Percentiles rank a stretch among this genome's conserved stretches.
Evolutionary conservation across 2,329 filamentous ascomycete species (phyloP).

Genomic region (Cercospora sesami): DNA sequence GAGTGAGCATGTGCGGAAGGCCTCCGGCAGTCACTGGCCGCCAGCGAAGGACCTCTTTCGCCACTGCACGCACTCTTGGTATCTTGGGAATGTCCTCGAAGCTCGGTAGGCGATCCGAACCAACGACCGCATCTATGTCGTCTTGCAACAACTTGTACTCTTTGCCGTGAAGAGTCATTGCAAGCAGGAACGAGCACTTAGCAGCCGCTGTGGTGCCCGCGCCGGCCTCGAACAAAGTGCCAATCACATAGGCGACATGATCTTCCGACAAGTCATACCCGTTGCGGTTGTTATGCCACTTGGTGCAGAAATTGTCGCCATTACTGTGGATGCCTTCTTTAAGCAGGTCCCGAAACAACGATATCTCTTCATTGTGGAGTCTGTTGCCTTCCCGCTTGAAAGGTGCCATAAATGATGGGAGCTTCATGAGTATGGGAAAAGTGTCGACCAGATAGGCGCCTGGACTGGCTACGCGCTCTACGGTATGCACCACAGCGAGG

Average conservation of each 20-base stretch:
- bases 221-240: slow-evolving; percentile 39
- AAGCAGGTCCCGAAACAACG: slow-evolving; percentile 36
- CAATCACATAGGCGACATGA: slow-evolving; percentile 38
- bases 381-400: slow-evolving; percentile 36
- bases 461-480: slow-evolving; percentile 42
- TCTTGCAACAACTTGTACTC: slow-evolving; percentile 31
- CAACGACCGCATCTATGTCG: slow-evolving; percentile 43
- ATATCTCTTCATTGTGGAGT: slow-evolving; percentile 33
- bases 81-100: slow-evolving; percentile 53
- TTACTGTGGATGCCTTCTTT: not conserved
- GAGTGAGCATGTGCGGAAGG: slow-evolving; percentile 40
- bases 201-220: slow-evolving; percentile 37
- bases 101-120: slow-evolving; percentile 51
- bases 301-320: slow-evolving; percentile 21
- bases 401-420: slow-evolving; percentile 36
- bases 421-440: slow-evolving; percentile 35
- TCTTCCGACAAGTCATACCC: slow-evolving; percentile 30
- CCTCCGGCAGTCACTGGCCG: slow-evolving; percentile 53
- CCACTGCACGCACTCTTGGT: slow-evolving; percentile 56
- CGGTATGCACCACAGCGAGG: slow-evolving; percentile 38
- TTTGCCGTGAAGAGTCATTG: slow-evolving; percentile 33
- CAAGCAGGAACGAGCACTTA: slow-evolving; percentile 37
- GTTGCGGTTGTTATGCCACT: slow-evolving; percentile 26
- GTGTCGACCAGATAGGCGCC: slow-evolving; percentile 42
- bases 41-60: slow-evolving; percentile 62